Conservation (phyloP, 805 yeast genomes). For the Lachancea mirantina region DNA sequence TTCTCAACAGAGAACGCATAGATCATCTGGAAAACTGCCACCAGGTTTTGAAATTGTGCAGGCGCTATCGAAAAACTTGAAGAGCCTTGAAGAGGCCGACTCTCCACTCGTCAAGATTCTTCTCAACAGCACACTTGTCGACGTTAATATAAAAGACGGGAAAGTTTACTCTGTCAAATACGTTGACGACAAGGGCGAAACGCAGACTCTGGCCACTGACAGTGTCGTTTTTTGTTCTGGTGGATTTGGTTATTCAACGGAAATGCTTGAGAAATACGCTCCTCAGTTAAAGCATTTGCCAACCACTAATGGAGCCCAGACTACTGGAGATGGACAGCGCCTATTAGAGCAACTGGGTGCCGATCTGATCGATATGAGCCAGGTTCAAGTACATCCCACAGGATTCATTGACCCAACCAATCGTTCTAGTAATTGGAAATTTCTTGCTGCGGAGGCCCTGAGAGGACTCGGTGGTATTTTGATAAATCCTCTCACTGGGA, state of each 20-base stretch:
- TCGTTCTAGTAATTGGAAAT: constrained; percentile 39
- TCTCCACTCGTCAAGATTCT: constrained; percentile 31
- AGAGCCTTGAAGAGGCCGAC: constrained; percentile 25
- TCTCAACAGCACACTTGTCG: constrained; percentile 35
- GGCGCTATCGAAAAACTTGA: constrained; percentile 35
- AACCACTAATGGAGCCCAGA: constrained; percentile 49
- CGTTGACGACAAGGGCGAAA: constrained; percentile 24
- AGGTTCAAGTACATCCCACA: constrained; percentile 57
- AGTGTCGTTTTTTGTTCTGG: constrained; percentile 51
- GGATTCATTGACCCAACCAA: constrained; percentile 46
- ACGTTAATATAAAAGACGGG: constrained; percentile 25
- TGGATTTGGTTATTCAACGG: constrained; percentile 42
- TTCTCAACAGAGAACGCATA: constrained; percentile 70
- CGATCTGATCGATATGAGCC: constrained; percentile 48
- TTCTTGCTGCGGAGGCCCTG: constrained; percentile 53
- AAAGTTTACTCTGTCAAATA: constrained; percentile 40
- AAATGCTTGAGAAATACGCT: constrained; percentile 36
- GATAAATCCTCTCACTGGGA: constrained; percentile 37
- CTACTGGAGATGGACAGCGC: constrained; percentile 53
- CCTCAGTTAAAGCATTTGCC: constrained; percentile 43
- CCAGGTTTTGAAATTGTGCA: constrained; percentile 56
- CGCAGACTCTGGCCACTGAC: constrained; percentile 21
- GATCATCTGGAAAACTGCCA: constrained; percentile 54
- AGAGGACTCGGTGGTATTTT: constrained; percentile 55
- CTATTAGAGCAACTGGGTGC: constrained; percentile 44